Percentiles rank a stretch among this genome's conserved stretches.
Evolutionary conservation across 306 rosid genomes (phyloP).

Genomic region (Trifolium pratense): DNA sequence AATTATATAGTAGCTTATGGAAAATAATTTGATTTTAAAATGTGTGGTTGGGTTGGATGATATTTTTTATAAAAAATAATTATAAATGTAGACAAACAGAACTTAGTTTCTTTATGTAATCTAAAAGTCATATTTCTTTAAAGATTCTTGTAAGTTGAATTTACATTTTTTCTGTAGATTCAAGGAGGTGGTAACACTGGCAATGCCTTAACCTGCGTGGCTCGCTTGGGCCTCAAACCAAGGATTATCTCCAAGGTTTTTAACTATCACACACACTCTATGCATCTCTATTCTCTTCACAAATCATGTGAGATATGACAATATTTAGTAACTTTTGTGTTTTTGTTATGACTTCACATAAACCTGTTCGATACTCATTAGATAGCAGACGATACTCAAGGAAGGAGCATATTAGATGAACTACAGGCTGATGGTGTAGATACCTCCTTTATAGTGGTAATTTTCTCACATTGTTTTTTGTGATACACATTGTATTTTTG

Average conservation of each 20-base stretch:
- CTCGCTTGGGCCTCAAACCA: slow-evolving; percentile 80
- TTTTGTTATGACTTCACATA: neutral
- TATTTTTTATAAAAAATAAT: neutral
- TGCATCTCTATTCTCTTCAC: neutral
- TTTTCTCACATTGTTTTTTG: no score
- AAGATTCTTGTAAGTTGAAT: slow-evolving; percentile 24
- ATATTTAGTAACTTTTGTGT: neutral
- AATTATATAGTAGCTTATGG: neutral
- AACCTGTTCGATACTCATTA: slow-evolving; percentile 31
- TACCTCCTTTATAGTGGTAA: slow-evolving; percentile 71
- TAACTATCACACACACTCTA: neutral
- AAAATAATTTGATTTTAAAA: neutral
- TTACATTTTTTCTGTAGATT: slow-evolving; percentile 51
- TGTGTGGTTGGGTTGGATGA: neutral
- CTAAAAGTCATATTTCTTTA: neutral
- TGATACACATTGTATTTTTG: no score
- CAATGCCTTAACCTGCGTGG: slow-evolving; percentile 72
- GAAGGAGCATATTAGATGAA: slow-evolving; percentile 67
- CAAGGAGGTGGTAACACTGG: slow-evolving; percentile 88
- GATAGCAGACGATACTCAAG: slow-evolving; percentile 82
- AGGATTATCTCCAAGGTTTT: slow-evolving; percentile 80
- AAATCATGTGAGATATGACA: neutral
- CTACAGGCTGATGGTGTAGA: slow-evolving; percentile 80
- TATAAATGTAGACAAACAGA: no score
- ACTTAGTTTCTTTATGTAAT: neutral